Percentiles rank a stretch among this genome's conserved stretches.
Evolutionary conservation across 495 filamentous ascomycete genomes (phyloP).

Genomic region (Xylaria telfairii): DNA sequence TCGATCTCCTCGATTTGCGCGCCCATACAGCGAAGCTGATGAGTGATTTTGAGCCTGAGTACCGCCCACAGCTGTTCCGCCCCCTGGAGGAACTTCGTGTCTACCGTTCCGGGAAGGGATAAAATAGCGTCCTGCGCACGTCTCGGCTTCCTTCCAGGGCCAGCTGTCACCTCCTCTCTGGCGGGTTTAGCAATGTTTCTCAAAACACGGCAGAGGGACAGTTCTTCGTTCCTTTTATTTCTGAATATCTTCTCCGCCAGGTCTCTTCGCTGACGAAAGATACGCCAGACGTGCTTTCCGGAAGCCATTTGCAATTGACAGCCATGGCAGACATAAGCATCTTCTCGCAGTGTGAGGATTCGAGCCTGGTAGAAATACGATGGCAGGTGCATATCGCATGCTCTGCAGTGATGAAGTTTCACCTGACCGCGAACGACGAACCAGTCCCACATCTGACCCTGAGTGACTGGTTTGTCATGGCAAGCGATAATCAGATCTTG

Average conservation of each 20-base stretch:
- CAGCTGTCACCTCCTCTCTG: neutral
- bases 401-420: slow-evolving; percentile 7
- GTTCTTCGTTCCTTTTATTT: too few species aligned
- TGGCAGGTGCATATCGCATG: slow-evolving; percentile 22
- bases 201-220: neutral
- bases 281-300: neutral
- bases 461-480: slow-evolving; percentile 19
- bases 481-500: slow-evolving; percentile 32
- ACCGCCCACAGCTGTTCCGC: neutral
- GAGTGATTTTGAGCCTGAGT: neutral
- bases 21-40: too few species aligned
- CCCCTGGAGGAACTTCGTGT: neutral
- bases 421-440: neutral
- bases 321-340: slow-evolving; percentile 23
- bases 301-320: slow-evolving; percentile 21
- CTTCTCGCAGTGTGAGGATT: neutral
- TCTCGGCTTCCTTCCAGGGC: neutral
- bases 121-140: neutral
- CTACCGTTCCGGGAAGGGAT: neutral
- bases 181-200: neutral
- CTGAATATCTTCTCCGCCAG: slow-evolving; percentile 3
- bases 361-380: slow-evolving; percentile 25
- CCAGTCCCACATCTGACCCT: neutral
- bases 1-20: too few species aligned
- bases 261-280: neutral